These are phyloP conservation scores for Aspergillus indologenus DNA, from an alignment of 495 filamentous ascomycete species.

Conservation along the genomic window DNA sequence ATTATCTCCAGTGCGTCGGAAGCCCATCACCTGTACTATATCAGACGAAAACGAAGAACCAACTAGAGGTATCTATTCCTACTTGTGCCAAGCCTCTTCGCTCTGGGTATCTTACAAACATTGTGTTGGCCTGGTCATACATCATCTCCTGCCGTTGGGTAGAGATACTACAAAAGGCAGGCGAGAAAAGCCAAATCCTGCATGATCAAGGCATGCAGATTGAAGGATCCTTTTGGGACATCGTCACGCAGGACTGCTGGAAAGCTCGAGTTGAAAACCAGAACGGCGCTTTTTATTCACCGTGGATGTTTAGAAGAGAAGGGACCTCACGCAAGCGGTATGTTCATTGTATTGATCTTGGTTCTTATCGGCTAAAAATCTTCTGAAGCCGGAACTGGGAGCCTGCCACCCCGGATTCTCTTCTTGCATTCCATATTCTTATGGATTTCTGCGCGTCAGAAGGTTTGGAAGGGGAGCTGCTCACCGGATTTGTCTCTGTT, in stretches of 20 bases:
- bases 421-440: conserved; percentile 18
- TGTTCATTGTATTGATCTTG: background rate
- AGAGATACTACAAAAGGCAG: conserved; percentile 18
- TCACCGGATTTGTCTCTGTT: conserved; percentile 14
- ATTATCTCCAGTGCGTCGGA: conserved; percentile 17
- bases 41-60: conserved; percentile 3
- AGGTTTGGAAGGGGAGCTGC: conserved; percentile 11
- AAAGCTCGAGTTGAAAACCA: conserved; percentile 9
- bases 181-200: conserved; percentile 13
- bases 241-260: conserved; percentile 11
- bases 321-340: no score
- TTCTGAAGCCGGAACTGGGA: conserved; percentile 3
- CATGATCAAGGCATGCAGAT: conserved; percentile 7
- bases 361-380: background rate
- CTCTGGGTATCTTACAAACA: conserved; percentile 16
- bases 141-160: conserved; percentile 24
- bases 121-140: conserved; percentile 23
- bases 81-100: conserved; percentile 1
- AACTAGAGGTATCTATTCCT: background rate
- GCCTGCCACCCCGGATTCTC: conserved; percentile 7
- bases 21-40: conserved; percentile 6
- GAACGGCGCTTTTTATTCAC: no score
- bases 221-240: conserved; percentile 14
- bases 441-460: conserved; percentile 15
- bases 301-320: conserved; percentile 18